phyloP scores from a whole-genome alignment of 352 stramenopile genomes.

The Phytophthora europaea region DNA sequence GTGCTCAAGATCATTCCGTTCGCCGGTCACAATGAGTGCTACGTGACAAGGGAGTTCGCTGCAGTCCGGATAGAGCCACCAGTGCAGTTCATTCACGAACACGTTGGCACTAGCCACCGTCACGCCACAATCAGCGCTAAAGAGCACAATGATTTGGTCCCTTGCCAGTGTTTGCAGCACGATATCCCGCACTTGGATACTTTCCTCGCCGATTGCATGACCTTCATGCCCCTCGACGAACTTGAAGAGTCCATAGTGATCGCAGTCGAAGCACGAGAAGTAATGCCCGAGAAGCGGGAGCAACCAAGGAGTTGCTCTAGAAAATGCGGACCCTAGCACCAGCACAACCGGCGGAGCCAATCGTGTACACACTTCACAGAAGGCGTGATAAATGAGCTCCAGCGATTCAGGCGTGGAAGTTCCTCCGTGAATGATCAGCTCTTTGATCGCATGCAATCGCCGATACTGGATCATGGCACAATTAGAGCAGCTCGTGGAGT shows the following conservation, averaged over 20 bases:
- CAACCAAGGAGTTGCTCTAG: slow-evolving; percentile 1
- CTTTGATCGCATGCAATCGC: slow-evolving; percentile 24
- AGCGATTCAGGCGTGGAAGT: slow-evolving; percentile 4
- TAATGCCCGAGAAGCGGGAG: slow-evolving; percentile 34
- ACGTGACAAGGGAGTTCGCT: slow-evolving; percentile 38
- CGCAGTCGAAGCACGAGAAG: slow-evolving; percentile 40
- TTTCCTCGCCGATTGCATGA: slow-evolving; percentile 4
- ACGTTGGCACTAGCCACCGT: slow-evolving; percentile 40
- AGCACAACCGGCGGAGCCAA: slow-evolving; percentile 32
- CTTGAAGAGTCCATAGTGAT: slow-evolving; percentile 2
- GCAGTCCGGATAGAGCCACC: slow-evolving; percentile 37
- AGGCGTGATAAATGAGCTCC: slow-evolving; percentile 41
- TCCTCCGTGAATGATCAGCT: slow-evolving; percentile 13
- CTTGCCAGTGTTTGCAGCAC: slow-evolving; percentile 15
- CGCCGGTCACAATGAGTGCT: slow-evolving; percentile 21
- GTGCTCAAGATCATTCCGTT: not conserved
- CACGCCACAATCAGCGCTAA: slow-evolving; percentile 44
- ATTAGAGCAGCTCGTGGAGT: slow-evolving; percentile 11
- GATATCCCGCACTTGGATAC: slow-evolving; percentile 6
- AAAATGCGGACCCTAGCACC: slow-evolving; percentile 20
- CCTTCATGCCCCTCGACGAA: not conserved
- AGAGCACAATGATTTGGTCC: slow-evolving; percentile 38
- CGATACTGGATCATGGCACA: slow-evolving; percentile 21
- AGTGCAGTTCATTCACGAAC: slow-evolving; percentile 45
- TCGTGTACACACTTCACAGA: slow-evolving; percentile 31